These are phyloP conservation scores for Psilocybe tampanensis DNA, from an alignment of 768 basidiomycete genomes.

Conservation along the genomic window DNA sequence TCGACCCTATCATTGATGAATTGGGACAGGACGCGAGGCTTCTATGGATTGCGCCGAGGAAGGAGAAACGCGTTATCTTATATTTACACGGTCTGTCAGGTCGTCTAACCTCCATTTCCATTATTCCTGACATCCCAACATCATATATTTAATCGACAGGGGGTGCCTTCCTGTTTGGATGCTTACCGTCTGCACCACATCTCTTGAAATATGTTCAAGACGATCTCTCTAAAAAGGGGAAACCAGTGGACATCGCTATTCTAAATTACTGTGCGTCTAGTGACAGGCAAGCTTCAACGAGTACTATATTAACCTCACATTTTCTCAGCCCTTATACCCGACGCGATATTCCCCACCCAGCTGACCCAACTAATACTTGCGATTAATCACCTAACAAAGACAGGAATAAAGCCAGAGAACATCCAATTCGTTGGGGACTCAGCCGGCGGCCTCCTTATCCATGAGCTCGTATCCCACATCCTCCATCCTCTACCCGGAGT, in stretches of 20 bases:
- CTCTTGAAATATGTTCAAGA: slow-evolving; percentile 23
- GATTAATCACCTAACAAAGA: slow-evolving; percentile 31
- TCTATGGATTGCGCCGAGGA: slow-evolving; percentile 18
- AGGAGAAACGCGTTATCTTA: slow-evolving; percentile 15
- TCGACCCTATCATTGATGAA: slow-evolving; percentile 23
- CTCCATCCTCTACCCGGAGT: slow-evolving; percentile 35
- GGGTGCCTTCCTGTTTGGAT: slow-evolving; percentile 17
- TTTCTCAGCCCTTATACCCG: slow-evolving; percentile 31
- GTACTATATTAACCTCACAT: too few species aligned
- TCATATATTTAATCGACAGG: slow-evolving; percentile 2
- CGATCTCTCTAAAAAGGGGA: slow-evolving; percentile 2
- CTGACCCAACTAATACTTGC: slow-evolving; percentile 32
- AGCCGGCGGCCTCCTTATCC: slow-evolving; percentile 39
- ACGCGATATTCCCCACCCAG: slow-evolving; percentile 36
- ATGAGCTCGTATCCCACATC: slow-evolving; percentile 38
- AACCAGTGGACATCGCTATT: slow-evolving; percentile 13
- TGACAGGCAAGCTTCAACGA: too few species aligned
- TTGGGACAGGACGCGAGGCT: slow-evolving; percentile 14
- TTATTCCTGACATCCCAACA: neutral
- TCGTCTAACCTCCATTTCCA: neutral
- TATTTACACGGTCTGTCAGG: slow-evolving; percentile 18
- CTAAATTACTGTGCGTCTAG: slow-evolving; percentile 18
- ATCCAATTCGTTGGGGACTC: slow-evolving; percentile 42
- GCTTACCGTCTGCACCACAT: slow-evolving; percentile 1
- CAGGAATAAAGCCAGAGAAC: slow-evolving; percentile 31